A percentile compares a stretch with the other conserved stretches of the same genome.
Conservation (phyloP, 2,329 filamentous ascomycete genomes). For the Xenosphaeropsis pyriputrescens region DNA sequence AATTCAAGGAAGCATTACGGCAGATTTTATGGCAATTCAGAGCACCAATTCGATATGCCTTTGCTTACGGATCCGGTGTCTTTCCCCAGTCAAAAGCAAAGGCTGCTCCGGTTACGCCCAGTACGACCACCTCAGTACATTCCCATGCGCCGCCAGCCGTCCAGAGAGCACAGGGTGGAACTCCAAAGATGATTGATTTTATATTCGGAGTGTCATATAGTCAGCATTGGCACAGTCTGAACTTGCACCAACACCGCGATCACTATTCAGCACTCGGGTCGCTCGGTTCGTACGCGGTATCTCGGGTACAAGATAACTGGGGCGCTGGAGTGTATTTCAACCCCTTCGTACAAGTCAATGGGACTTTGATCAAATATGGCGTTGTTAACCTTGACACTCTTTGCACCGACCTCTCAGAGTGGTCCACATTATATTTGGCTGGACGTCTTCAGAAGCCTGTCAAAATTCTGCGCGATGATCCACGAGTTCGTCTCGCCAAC, state of each 20-base stretch:
- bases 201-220: slow-evolving; percentile 91
- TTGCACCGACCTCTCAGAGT: slow-evolving; percentile 71
- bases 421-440: slow-evolving; percentile 93
- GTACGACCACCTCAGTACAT: slow-evolving; percentile 48
- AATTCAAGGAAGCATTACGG: slow-evolving; percentile 83
- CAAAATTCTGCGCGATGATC: slow-evolving; percentile 92
- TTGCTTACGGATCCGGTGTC: slow-evolving; percentile 93
- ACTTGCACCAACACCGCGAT: slow-evolving; percentile 73
- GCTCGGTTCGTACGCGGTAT: slow-evolving; percentile 73
- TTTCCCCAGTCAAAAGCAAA: slow-evolving; percentile 59
- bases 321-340: slow-evolving; percentile 98
- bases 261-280: slow-evolving; percentile 83
- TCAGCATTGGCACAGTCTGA: slow-evolving; percentile 94
- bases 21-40: slow-evolving; percentile 83
- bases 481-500: slow-evolving; percentile 82
- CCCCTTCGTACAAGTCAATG: slow-evolving; percentile 86
- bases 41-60: slow-evolving; percentile 88
- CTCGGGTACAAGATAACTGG: slow-evolving; percentile 70
- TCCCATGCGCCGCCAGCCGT: slow-evolving; percentile 71
- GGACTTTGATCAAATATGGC: slow-evolving; percentile 93
- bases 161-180: slow-evolving; percentile 70
- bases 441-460: slow-evolving; percentile 93
- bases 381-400: slow-evolving; percentile 90
- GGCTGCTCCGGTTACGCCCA: slow-evolving; percentile 36
- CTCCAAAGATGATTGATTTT: slow-evolving; percentile 96